These are phyloP conservation scores for Fusarium nelsonii DNA, from an alignment of 2,329 filamentous ascomycete species.

Conservation along the genomic window DNA sequence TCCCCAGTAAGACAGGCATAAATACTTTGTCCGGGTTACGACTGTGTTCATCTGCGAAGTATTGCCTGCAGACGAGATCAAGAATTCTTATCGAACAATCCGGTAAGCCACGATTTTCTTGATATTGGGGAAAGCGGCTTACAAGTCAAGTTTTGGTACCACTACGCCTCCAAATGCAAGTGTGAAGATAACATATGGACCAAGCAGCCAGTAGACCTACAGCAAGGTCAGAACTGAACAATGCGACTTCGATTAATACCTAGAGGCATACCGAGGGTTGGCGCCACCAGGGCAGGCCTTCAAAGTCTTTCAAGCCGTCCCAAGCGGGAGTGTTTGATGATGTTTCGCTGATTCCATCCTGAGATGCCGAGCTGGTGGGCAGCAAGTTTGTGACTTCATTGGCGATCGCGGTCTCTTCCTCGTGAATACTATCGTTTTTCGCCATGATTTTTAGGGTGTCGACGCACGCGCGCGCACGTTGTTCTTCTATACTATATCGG, in stretches of 20 bases:
- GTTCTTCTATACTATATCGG: not conserved
- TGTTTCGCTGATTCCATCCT: slow-evolving; percentile 22
- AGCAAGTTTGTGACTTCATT: slow-evolving; percentile 58
- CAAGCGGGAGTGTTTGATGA: slow-evolving; percentile 52
- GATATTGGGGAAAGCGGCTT: slow-evolving; percentile 45
- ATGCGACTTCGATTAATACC: slow-evolving; percentile 1
- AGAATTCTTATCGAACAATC: slow-evolving; percentile 68
- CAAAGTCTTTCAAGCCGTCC: slow-evolving; percentile 69
- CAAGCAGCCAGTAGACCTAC: slow-evolving; percentile 85
- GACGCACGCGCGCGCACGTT: not conserved
- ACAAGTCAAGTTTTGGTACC: slow-evolving; percentile 88
- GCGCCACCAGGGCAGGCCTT: slow-evolving; percentile 71
- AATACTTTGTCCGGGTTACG: slow-evolving; percentile 70
- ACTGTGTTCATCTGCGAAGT: slow-evolving; percentile 76
- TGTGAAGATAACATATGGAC: slow-evolving; percentile 83
- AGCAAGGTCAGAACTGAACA: slow-evolving; percentile 41
- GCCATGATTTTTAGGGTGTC: slow-evolving; percentile 21
- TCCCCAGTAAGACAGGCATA: slow-evolving; percentile 74
- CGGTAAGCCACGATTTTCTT: slow-evolving; percentile 27
- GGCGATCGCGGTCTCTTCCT: slow-evolving; percentile 18
- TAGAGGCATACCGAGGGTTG: slow-evolving; percentile 67
- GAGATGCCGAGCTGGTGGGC: slow-evolving; percentile 41
- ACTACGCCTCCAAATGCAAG: slow-evolving; percentile 87
- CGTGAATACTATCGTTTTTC: slow-evolving; percentile 7
- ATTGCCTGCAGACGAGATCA: slow-evolving; percentile 83